phyloP scores from a whole-genome alignment of 345 rosid species.

The Hevea brasiliensis region DNA sequence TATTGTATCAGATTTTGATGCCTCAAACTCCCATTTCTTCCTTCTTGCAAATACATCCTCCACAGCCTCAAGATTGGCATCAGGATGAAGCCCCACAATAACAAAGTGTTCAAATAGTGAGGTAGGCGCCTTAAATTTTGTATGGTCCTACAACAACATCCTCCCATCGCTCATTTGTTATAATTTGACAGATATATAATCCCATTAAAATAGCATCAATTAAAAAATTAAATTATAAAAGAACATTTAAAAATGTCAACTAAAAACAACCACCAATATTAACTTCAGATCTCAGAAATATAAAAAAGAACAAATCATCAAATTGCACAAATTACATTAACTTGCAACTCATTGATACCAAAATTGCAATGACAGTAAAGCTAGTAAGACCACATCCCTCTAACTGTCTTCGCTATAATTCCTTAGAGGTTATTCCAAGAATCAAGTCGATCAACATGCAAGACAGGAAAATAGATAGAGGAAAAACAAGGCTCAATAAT shows the following conservation, averaged over 20 bases:
- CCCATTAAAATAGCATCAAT: not conserved
- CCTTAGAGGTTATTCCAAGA: not conserved
- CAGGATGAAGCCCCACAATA: slow-evolving; percentile 84
- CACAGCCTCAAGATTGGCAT: slow-evolving; percentile 66
- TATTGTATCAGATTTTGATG: slow-evolving; percentile 53
- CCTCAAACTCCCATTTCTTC: slow-evolving; percentile 80
- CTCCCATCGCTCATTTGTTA: slow-evolving; percentile 3
- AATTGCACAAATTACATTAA: not conserved
- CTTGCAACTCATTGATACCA: not conserved
- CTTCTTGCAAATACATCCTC: slow-evolving; percentile 81
- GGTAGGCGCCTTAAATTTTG: slow-evolving; percentile 66
- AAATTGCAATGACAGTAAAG: not conserved
- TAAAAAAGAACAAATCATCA: not conserved
- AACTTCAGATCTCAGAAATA: not conserved
- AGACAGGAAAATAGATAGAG: not conserved
- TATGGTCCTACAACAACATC: slow-evolving; percentile 54
- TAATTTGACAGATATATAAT: not conserved
- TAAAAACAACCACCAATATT: not conserved
- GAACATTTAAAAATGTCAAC: not conserved
- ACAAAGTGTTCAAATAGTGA: slow-evolving; percentile 87
- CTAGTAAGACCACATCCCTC: not conserved
- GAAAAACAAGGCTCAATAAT: not conserved
- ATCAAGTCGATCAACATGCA: not conserved
- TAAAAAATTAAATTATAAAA: not conserved
- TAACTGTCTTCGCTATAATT: not conserved